A percentile compares a stretch with the other conserved stretches of the same genome.
Conservation (phyloP, 768 basidiomycete species). For the Boletellus ananiceps region DNA sequence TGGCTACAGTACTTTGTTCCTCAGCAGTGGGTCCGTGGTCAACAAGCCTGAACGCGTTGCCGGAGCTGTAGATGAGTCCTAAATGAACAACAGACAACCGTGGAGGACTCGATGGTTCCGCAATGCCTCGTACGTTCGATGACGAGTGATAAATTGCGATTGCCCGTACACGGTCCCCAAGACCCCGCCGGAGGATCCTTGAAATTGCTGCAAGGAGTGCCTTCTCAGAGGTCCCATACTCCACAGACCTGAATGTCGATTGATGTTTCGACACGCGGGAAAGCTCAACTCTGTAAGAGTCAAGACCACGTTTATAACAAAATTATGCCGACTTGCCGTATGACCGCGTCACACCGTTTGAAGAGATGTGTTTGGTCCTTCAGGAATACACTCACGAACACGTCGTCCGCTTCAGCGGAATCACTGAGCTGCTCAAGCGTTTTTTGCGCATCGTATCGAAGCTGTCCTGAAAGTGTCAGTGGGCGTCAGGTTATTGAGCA, state of each 20-base stretch:
- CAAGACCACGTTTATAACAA: slow-evolving; percentile 1
- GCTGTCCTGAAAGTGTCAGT: slow-evolving; percentile 39
- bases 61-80: slow-evolving; percentile 70
- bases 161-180: slow-evolving; percentile 68
- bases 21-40: slow-evolving; percentile 87
- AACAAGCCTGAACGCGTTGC: slow-evolving; percentile 76
- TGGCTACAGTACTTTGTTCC: slow-evolving; percentile 46
- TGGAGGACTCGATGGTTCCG: slow-evolving; percentile 51
- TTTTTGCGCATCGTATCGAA: slow-evolving; percentile 67
- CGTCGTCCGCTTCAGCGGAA: slow-evolving; percentile 45
- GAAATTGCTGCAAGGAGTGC: slow-evolving; percentile 53
- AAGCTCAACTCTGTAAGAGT: slow-evolving; percentile 42
- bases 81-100: slow-evolving; percentile 52
- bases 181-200: slow-evolving; percentile 52
- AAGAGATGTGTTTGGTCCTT: slow-evolving; percentile 60
- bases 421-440: slow-evolving; percentile 65
- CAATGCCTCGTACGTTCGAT: slow-evolving; percentile 41
- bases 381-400: slow-evolving; percentile 70
- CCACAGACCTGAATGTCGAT: slow-evolving; percentile 37
- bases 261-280: slow-evolving; percentile 41
- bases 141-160: slow-evolving; percentile 57
- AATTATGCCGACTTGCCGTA: slow-evolving; percentile 43
- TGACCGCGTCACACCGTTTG: slow-evolving; percentile 68
- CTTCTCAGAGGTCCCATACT: slow-evolving; percentile 55
- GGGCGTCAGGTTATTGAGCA: background rate